These are phyloP conservation scores for Pistacia vera DNA, from an alignment of 345 rosid species.

Conservation along the genomic window DNA sequence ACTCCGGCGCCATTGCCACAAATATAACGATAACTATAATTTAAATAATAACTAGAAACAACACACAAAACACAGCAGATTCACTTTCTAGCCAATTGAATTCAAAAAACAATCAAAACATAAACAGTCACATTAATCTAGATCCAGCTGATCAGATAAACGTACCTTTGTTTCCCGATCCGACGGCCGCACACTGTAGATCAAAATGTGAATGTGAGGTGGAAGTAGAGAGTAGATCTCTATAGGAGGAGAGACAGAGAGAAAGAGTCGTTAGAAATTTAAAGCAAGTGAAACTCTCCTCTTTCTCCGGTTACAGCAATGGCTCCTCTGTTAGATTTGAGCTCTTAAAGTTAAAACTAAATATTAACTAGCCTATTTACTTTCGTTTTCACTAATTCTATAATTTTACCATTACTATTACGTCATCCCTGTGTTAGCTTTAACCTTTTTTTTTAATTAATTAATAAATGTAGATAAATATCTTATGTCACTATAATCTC, in stretches of 20 bases:
- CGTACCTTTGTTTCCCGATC: constrained; percentile 15
- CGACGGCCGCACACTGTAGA: neutral
- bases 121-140: neutral
- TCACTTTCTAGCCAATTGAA: neutral
- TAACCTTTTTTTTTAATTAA: no score
- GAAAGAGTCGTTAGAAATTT: neutral
- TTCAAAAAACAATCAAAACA: neutral
- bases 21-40: neutral
- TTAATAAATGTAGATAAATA: no score
- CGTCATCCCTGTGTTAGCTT: no score
- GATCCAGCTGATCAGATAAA: constrained; percentile 14
- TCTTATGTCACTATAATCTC: no score
- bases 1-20: constrained; percentile 58
- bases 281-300: neutral
- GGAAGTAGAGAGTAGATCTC: neutral
- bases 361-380: no score
- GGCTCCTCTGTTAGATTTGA: neutral
- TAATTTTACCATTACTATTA: no score
- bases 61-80: no score
- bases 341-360: no score
- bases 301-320: neutral
- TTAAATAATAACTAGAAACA: neutral
- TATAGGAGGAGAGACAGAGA: neutral
- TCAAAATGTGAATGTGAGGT: neutral
- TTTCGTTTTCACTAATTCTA: no score